Percentiles rank a stretch among this genome's conserved stretches.
phyloP scores from a whole-genome alignment of 164 flowering plant species.

The Liriodendron chinense region DNA sequence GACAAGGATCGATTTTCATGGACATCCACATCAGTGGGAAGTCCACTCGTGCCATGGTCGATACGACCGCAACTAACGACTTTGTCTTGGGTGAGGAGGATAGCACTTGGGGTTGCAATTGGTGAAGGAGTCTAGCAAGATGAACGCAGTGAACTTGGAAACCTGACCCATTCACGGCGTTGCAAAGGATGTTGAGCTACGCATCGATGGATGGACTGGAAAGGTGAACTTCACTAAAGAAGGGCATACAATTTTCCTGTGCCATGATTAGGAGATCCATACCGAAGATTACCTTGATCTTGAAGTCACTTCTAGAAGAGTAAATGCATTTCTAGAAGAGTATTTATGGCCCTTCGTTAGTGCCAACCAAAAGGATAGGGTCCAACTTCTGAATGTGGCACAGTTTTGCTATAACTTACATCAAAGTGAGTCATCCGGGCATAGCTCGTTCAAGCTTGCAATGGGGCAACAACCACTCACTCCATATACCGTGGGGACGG shows the following conservation, averaged over 20 bases:
- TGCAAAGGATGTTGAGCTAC: not conserved
- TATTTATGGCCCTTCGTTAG: no score
- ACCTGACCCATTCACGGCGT: not conserved
- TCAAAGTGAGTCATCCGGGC: not conserved
- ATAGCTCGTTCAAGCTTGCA: not conserved
- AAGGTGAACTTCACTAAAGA: no score
- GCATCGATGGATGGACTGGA: not conserved
- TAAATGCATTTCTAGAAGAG: no score
- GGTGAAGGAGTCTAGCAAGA: not conserved
- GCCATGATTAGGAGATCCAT: no score
- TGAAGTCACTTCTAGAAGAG: no score
- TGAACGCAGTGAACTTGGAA: not conserved
- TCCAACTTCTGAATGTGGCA: no score
- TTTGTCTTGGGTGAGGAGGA: not conserved
- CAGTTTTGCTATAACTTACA: no score
- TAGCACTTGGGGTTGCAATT: slow-evolving; percentile 1
- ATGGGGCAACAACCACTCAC: not conserved
- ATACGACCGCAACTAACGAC: not conserved
- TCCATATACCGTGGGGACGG: no score
- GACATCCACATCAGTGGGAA: not conserved
- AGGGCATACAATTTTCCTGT: no score
- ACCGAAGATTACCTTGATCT: no score
- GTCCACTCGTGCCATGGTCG: not conserved
- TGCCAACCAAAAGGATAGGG: no score
- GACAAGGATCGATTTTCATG: not conserved